Conservation (phyloP, 2,329 filamentous ascomycete species). For the Diaporthe citri region DNA sequence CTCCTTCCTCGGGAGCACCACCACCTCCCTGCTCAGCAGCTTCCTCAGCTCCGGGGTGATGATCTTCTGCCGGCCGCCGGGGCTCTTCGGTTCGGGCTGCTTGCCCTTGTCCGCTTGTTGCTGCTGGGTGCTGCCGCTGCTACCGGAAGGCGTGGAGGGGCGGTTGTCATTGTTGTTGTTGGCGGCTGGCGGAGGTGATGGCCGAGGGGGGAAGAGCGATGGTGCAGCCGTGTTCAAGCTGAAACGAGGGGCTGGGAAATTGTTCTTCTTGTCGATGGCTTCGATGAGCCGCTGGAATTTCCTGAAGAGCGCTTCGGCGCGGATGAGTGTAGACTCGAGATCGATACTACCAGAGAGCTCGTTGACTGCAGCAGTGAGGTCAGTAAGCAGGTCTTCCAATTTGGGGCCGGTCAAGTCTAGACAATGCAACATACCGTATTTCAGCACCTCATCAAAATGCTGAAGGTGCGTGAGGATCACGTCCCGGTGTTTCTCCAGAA, state of each 20-base stretch:
- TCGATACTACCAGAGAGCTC: constrained; percentile 96
- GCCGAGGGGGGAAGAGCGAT: neutral
- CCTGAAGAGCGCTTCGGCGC: constrained; percentile 89
- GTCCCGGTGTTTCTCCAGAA: constrained; percentile 94
- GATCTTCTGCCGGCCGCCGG: constrained; percentile 53
- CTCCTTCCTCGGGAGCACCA: constrained; percentile 54
- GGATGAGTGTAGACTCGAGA: constrained; percentile 84
- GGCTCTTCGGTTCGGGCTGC: constrained; percentile 41
- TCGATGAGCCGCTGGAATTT: constrained; percentile 91
- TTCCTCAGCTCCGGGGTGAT: constrained; percentile 70
- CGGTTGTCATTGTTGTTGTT: constrained; percentile 21
- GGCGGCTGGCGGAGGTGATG: neutral
- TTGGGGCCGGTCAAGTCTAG: neutral
- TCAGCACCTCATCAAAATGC: constrained; percentile 96
- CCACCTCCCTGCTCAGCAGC: constrained; percentile 63
- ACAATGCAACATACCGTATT: constrained; percentile 78
- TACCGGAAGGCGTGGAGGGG: constrained; percentile 35
- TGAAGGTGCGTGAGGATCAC: constrained; percentile 95
- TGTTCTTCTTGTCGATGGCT: constrained; percentile 90
- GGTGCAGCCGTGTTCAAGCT: constrained; percentile 37
- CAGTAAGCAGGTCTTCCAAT: constrained; percentile 35
- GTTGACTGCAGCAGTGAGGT: constrained; percentile 74
- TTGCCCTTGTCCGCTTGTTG: constrained; percentile 33
- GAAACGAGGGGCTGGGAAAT: constrained; percentile 76
- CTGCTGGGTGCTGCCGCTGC: constrained; percentile 25